Evolutionary conservation across 768 basidiomycete genomes (phyloP).

Genomic region (Xerocomus spinulosus): DNA sequence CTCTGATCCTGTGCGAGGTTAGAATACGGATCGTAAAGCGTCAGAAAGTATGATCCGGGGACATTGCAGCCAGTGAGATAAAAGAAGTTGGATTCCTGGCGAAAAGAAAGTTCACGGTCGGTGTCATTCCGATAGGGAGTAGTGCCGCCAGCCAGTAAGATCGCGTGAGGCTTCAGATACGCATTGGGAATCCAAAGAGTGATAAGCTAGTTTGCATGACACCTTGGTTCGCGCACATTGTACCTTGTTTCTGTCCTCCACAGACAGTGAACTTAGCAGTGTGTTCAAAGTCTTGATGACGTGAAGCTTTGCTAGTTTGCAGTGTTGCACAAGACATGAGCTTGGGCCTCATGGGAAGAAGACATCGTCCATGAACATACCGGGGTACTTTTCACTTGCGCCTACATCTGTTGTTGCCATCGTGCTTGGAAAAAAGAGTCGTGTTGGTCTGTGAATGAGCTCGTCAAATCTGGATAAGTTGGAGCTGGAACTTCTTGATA

Average conservation of each 20-base stretch:
- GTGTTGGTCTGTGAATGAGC: not conserved
- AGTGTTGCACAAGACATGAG: not conserved
- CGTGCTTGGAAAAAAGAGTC: not conserved
- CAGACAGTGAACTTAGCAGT: constrained; percentile 47
- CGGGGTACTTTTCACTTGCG: constrained; percentile 21
- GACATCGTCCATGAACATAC: constrained; percentile 4
- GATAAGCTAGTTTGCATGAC: not conserved
- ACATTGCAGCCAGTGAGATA: constrained; percentile 80
- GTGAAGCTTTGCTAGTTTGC: constrained; percentile 47
- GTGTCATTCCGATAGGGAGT: constrained; percentile 75
- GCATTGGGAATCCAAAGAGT: not conserved
- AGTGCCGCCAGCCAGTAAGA: constrained; percentile 62
- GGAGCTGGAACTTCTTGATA: too few relatives aligned
- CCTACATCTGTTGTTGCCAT: constrained; percentile 5
- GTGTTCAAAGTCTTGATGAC: constrained; percentile 49
- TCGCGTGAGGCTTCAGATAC: constrained; percentile 54
- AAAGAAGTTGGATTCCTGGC: constrained; percentile 82
- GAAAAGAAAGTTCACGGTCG: constrained; percentile 73
- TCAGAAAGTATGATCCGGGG: constrained; percentile 63
- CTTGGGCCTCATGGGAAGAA: too few relatives aligned
- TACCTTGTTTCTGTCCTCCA: constrained; percentile 51
- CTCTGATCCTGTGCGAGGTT: constrained; percentile 31
- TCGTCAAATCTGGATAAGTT: too few relatives aligned
- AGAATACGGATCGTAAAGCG: constrained; percentile 43
- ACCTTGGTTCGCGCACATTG: not conserved